Percentiles rank a stretch among this genome's conserved stretches.
Evolutionary conservation across 129 eudicot genomes (phyloP).

Genomic region (Tagetes erecta): DNA sequence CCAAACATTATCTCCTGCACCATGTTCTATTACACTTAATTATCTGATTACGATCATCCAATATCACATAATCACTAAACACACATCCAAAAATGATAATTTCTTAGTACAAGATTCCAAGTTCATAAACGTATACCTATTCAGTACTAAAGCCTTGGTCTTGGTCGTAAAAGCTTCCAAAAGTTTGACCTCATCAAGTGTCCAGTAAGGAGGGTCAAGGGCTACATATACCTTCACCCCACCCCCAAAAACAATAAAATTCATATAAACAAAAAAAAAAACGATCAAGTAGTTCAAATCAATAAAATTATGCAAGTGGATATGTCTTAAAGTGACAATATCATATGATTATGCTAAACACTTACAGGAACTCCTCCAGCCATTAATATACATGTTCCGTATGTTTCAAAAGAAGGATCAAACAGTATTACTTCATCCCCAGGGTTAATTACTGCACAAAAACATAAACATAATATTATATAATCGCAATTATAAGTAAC

Average conservation of each 20-base stretch:
- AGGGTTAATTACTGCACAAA: constrained; percentile 66
- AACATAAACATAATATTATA: neutral
- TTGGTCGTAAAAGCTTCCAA: constrained; percentile 55
- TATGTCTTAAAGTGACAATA: constrained; percentile 4
- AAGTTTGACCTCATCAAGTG: constrained; percentile 56
- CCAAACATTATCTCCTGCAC: neutral
- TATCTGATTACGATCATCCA: neutral
- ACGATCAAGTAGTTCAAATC: constrained; percentile 8
- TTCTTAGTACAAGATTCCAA: neutral
- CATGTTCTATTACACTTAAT: neutral
- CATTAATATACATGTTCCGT: constrained; percentile 70
- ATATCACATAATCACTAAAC: neutral
- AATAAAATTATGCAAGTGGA: neutral
- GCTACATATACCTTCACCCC: constrained; percentile 69
- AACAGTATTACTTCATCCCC: constrained; percentile 94
- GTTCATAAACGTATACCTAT: constrained; percentile 58
- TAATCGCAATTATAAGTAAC: neutral
- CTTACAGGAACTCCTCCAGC: constrained; percentile 99
- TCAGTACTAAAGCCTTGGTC: constrained; percentile 84
- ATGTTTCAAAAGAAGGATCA: constrained; percentile 87
- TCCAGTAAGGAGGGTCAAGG: constrained; percentile 90
- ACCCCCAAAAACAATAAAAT: neutral
- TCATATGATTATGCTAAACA: constrained; percentile 4
- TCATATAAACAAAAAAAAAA: neutral
- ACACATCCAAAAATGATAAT: constrained; percentile 6